Evolutionary conservation across 306 rosid genomes (phyloP).

Genomic region (Albizia julibrissin): DNA sequence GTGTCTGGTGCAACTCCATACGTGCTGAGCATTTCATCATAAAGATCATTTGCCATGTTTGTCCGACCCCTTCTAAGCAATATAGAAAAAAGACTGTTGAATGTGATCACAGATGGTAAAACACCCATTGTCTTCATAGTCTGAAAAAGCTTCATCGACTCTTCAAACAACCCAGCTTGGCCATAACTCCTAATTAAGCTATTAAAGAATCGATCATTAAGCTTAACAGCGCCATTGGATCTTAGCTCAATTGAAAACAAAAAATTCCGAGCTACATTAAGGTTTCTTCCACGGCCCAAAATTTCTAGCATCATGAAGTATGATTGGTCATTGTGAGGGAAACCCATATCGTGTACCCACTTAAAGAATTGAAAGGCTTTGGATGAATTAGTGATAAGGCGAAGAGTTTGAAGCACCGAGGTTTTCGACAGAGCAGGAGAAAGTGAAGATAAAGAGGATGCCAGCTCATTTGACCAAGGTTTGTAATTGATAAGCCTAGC

Average conservation of each 20-base stretch:
- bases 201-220: constrained; percentile 69
- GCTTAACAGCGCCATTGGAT: constrained; percentile 66
- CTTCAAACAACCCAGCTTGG: constrained; percentile 73
- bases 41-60: constrained; percentile 59
- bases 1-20: constrained; percentile 74
- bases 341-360: constrained; percentile 62
- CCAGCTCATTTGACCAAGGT: constrained; percentile 56
- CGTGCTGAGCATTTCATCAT: constrained; percentile 73
- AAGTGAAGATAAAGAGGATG: constrained; percentile 49
- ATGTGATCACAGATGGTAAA: constrained; percentile 65
- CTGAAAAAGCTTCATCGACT: constrained; percentile 63
- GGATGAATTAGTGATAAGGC: constrained; percentile 47
- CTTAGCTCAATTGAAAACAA: constrained; percentile 65
- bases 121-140: constrained; percentile 65
- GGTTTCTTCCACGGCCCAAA: constrained; percentile 58
- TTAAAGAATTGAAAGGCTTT: constrained; percentile 67
- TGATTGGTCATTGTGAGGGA: constrained; percentile 53
- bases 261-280: constrained; percentile 73
- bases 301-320: constrained; percentile 65
- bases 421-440: constrained; percentile 60
- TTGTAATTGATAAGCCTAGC: constrained; percentile 53
- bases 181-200: constrained; percentile 74
- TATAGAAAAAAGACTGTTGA: constrained; percentile 56
- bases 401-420: constrained; percentile 61
- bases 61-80: constrained; percentile 78